These are phyloP conservation scores for Pulicaria dysenterica DNA, from an alignment of 129 eudicot genomes.

Conservation along the genomic window DNA sequence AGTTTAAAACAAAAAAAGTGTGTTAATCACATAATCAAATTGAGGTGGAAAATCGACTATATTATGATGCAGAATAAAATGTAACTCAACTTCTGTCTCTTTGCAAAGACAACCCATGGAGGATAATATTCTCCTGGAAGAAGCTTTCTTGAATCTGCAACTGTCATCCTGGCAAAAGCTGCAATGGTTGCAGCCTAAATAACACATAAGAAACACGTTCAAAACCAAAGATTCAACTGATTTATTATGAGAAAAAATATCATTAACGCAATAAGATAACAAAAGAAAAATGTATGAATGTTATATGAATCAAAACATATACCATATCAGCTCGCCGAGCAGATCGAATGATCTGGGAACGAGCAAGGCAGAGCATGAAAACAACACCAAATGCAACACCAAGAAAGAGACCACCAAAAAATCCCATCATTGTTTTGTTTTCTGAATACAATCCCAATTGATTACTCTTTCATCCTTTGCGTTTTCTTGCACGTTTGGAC, in stretches of 20 bases:
- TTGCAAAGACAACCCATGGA: constrained; percentile 80
- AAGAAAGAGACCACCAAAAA: constrained; percentile 53
- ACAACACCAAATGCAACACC: constrained; percentile 71
- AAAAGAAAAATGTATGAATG: background rate
- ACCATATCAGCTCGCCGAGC: constrained; percentile 71
- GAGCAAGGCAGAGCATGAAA: constrained; percentile 63
- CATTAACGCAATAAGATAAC: background rate
- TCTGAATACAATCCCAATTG: constrained; percentile 10
- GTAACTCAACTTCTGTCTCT: constrained; percentile 69
- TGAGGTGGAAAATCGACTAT: background rate
- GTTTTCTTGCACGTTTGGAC: constrained; percentile 22
- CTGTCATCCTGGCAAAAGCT: constrained; percentile 76
- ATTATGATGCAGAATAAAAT: background rate
- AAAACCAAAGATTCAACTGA: background rate
- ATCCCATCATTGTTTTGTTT: constrained; percentile 39
- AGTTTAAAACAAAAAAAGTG: constrained; percentile 3
- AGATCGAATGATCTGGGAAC: constrained; percentile 60
- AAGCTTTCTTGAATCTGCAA: constrained; percentile 82
- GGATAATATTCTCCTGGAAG: constrained; percentile 77
- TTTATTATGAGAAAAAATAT: background rate
- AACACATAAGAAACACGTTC: background rate
- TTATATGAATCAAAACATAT: background rate
- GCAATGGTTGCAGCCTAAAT: constrained; percentile 71
- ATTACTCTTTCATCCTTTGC: constrained; percentile 11
- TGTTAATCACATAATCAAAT: constrained; percentile 9